phyloP scores from a whole-genome alignment of 305 asterid species.

The Nicotiana rustica region DNA sequence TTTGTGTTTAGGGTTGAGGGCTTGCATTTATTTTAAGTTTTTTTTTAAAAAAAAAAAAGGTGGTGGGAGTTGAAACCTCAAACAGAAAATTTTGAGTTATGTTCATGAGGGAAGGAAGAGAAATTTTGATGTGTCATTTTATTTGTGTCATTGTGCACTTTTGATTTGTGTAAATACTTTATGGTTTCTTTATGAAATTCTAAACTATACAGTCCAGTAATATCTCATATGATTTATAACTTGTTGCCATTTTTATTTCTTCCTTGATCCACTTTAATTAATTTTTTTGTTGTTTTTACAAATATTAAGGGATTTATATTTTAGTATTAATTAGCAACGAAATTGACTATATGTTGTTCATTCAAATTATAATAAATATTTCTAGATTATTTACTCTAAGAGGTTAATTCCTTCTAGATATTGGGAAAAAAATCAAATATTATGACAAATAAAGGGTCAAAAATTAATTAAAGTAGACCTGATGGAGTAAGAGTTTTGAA shows the following conservation, averaged over 20 bases:
- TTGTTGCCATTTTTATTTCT: neutral
- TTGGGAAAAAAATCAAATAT: too few relatives aligned
- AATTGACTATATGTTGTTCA: too few relatives aligned
- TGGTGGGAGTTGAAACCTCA: slow-evolving; percentile 1
- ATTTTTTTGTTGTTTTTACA: too few relatives aligned
- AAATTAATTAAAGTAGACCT: too few relatives aligned
- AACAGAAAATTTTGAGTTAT: neutral
- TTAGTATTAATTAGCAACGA: too few relatives aligned
- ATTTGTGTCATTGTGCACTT: slow-evolving; percentile 28
- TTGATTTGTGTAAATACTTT: slow-evolving; percentile 27
- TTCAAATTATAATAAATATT: too few relatives aligned
- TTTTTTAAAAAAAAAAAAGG: neutral
- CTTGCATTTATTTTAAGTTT: neutral
- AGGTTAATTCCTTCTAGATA: too few relatives aligned
- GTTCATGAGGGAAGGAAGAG: slow-evolving; percentile 9
- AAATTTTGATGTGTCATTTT: slow-evolving; percentile 18
- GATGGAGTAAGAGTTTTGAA: too few relatives aligned
- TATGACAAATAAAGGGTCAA: too few relatives aligned
- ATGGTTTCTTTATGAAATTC: slow-evolving; percentile 26
- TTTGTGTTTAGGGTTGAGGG: slow-evolving; percentile 22
- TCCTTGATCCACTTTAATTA: too few relatives aligned
- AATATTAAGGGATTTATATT: too few relatives aligned
- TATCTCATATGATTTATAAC: neutral
- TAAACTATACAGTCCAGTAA: slow-evolving; percentile 21
- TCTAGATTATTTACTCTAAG: too few relatives aligned